Conservation (phyloP, 148 eudicot species). For the Cornus florida region DNA sequence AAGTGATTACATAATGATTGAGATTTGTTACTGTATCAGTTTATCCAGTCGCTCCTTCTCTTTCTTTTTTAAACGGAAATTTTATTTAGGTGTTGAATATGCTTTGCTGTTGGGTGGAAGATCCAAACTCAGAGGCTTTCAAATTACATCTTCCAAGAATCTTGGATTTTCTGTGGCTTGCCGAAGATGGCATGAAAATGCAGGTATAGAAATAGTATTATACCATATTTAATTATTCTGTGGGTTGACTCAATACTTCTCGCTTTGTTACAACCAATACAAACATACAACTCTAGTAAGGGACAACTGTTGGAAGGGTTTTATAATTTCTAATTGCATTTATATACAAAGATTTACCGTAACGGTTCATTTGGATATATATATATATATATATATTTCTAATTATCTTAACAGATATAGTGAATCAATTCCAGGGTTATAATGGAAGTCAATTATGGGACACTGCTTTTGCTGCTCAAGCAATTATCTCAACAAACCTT, state of each 20-base stretch:
- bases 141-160: constrained; percentile 94
- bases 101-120: constrained; percentile 99
- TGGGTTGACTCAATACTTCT: not conserved
- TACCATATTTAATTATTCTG: constrained; percentile 5
- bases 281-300: not conserved
- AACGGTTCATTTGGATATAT: not conserved
- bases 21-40: not conserved
- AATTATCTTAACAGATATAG: not conserved
- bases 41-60: not conserved
- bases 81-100: constrained; percentile 65
- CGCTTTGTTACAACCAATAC: not conserved
- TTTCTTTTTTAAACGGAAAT: constrained; percentile 6
- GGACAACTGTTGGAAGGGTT: not conserved
- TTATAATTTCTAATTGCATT: not conserved
- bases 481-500: constrained; percentile 75
- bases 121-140: constrained; percentile 97
- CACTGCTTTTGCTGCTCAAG: constrained; percentile 86
- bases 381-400: not conserved
- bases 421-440: constrained; percentile 64
- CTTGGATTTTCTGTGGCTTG: constrained; percentile 88
- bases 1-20: not conserved
- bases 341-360: not conserved
- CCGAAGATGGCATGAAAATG: constrained; percentile 99
- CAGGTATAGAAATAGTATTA: constrained; percentile 51
- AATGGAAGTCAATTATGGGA: constrained; percentile 99